Conservation (phyloP, 2,329 filamentous ascomycete species). For the Aspergillus fischeri region DNA sequence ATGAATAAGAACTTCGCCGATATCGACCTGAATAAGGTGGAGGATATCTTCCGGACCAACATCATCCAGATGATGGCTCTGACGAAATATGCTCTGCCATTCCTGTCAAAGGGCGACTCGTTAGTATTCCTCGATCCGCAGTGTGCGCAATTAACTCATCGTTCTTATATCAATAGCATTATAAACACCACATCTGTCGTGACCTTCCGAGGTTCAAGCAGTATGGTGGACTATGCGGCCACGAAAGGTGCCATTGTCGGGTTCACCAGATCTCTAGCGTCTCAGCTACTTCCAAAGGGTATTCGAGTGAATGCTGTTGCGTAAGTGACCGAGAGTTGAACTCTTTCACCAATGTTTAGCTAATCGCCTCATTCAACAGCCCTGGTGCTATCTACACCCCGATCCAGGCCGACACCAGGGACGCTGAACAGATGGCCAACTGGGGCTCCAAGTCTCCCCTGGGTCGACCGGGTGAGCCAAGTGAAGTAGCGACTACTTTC, state of each 20-base stretch:
- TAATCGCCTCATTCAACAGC: constrained; percentile 8
- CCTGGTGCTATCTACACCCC: constrained; percentile 29
- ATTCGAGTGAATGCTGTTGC: constrained; percentile 51
- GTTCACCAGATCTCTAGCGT: constrained; percentile 52
- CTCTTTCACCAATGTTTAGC: neutral
- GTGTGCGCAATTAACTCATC: neutral
- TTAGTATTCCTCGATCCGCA: constrained; percentile 20
- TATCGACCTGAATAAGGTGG: constrained; percentile 52
- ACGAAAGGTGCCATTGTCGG: constrained; percentile 58
- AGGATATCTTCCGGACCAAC: constrained; percentile 55
- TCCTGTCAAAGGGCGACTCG: constrained; percentile 51
- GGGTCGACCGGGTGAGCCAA: constrained; percentile 34
- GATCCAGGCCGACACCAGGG: constrained; percentile 30
- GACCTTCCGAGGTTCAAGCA: constrained; percentile 50
- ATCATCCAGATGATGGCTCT: constrained; percentile 58
- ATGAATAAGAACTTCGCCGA: constrained; percentile 51
- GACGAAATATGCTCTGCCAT: constrained; percentile 53
- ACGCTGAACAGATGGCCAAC: constrained; percentile 30
- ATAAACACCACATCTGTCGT: constrained; percentile 55
- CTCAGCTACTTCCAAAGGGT: constrained; percentile 53
- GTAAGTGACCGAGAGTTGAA: constrained; percentile 18
- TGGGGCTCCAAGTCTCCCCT: constrained; percentile 26
- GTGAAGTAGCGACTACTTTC: constrained; percentile 35
- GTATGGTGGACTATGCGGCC: constrained; percentile 53
- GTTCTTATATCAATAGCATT: constrained; percentile 36